Conservation (phyloP, 164 flowering plant species). For the Berberis thunbergii region DNA sequence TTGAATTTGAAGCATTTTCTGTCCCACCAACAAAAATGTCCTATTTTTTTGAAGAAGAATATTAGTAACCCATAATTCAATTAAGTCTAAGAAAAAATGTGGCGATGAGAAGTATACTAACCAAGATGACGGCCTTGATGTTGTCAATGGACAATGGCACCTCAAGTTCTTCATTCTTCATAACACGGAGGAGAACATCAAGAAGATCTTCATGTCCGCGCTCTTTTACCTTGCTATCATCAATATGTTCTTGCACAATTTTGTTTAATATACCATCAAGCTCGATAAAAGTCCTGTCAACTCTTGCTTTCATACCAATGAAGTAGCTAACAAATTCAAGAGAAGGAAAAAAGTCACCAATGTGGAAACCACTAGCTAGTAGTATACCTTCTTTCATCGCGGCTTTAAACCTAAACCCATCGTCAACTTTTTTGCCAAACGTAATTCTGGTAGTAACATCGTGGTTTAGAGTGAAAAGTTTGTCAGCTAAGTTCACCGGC, state of each 20-base stretch:
- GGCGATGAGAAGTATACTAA: constrained; percentile 2
- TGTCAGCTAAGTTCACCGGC: not conserved
- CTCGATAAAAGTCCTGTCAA: not conserved
- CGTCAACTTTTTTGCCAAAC: not conserved
- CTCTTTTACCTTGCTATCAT: not conserved
- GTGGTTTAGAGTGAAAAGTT: not conserved
- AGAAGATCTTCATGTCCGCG: constrained; percentile 24
- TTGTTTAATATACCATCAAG: not conserved
- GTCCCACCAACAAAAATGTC: not conserved
- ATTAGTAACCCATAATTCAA: not conserved
- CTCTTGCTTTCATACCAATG: not conserved
- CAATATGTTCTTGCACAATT: not conserved
- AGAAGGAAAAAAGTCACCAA: not conserved
- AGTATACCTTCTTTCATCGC: not conserved
- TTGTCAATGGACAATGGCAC: constrained; percentile 48
- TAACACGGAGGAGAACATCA: constrained; percentile 27
- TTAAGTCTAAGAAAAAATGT: not conserved
- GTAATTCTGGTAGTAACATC: not conserved
- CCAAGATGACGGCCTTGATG: constrained; percentile 52
- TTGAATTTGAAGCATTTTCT: not conserved
- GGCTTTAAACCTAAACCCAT: not conserved
- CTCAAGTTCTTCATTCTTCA: constrained; percentile 26
- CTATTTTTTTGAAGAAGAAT: not conserved
- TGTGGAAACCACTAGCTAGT: not conserved
- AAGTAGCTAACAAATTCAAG: not conserved